These are phyloP conservation scores for Cercospora sesami DNA, from an alignment of 2,329 filamentous ascomycete species.

Conservation along the genomic window DNA sequence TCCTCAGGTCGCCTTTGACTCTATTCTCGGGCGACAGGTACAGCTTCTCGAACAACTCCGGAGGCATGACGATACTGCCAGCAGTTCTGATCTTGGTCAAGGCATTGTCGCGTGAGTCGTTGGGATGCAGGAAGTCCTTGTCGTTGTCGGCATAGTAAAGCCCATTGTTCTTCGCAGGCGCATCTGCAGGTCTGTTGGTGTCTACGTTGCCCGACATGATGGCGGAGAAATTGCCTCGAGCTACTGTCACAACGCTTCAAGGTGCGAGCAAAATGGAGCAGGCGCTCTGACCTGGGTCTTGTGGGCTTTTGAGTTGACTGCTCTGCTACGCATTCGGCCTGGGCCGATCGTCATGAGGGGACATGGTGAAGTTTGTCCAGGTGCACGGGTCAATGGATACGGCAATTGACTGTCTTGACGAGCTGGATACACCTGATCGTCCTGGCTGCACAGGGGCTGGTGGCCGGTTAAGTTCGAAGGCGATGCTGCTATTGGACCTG, in stretches of 20 bases:
- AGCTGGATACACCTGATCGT: not conserved
- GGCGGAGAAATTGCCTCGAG: not conserved
- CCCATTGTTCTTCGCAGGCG: not conserved
- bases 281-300: not conserved
- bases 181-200: not conserved
- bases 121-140: conserved; percentile 5
- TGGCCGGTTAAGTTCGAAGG: not conserved
- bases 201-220: not conserved
- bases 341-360: not conserved
- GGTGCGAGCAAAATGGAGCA: not conserved
- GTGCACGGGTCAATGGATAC: not conserved
- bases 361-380: not conserved
- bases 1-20: conserved; percentile 52
- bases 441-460: not conserved
- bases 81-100: conserved; percentile 51
- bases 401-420: not conserved
- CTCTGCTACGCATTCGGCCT: conserved; percentile 1
- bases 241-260: not conserved
- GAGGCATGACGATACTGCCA: conserved; percentile 55
- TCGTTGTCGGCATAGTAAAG: not conserved
- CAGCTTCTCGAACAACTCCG: conserved; percentile 55
- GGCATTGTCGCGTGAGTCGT: conserved; percentile 37
- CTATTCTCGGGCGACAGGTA: conserved; percentile 52
- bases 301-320: not conserved
- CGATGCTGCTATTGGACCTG: not conserved